Evolutionary conservation across 345 rosid species (phyloP).

Genomic region (Pistacia integerrima): DNA sequence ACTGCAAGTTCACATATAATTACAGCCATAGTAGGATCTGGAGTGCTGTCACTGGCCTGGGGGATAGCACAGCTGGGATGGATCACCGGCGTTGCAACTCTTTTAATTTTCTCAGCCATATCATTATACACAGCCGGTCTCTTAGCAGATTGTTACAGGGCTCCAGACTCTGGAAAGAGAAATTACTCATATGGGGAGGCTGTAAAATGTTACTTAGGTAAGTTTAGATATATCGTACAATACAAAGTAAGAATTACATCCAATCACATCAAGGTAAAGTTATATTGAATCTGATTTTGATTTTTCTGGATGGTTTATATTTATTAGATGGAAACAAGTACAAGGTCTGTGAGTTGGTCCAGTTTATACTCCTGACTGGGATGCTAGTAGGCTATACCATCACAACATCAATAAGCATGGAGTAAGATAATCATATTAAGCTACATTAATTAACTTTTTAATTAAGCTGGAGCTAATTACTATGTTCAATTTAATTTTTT

Average conservation of each 20-base stretch:
- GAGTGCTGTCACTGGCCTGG: slow-evolving; percentile 30
- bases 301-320: background rate
- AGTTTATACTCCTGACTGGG: slow-evolving; percentile 14
- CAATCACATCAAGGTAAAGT: background rate
- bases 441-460: no score
- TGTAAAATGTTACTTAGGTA: slow-evolving; percentile 17
- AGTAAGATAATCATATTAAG: slow-evolving; percentile 14
- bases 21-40: slow-evolving; percentile 25
- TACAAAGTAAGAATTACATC: background rate
- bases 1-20: slow-evolving; percentile 29
- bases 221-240: background rate
- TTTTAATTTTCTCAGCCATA: slow-evolving; percentile 13
- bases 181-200: slow-evolving; percentile 16
- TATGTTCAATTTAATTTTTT: background rate
- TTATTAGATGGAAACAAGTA: slow-evolving; percentile 10
- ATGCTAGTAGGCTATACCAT: slow-evolving; percentile 15
- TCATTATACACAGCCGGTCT: slow-evolving; percentile 19
- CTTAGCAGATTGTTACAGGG: slow-evolving; percentile 24
- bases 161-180: slow-evolving; percentile 23
- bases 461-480: background rate
- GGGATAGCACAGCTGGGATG: slow-evolving; percentile 27
- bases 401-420: slow-evolving; percentile 28
- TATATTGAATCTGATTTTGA: background rate
- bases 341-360: slow-evolving; percentile 13
- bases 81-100: slow-evolving; percentile 19